A percentile compares a stretch with the other conserved stretches of the same genome.
Conservation (phyloP, 805 yeast genomes). For the Priceomyces fermenticarens region DNA sequence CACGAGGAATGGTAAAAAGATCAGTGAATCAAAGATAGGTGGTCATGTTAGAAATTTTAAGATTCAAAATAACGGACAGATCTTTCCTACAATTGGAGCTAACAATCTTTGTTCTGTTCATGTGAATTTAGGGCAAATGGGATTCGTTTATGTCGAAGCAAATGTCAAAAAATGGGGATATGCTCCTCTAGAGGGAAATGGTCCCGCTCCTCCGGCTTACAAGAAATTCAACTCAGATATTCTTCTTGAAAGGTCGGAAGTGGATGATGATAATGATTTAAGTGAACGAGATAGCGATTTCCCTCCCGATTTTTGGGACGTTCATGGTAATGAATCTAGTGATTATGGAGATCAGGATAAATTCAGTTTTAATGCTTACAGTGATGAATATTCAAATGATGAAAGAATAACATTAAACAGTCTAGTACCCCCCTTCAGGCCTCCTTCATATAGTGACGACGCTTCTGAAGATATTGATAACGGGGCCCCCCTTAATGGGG, state of each 20-base stretch:
- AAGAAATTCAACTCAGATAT: conserved; percentile 77
- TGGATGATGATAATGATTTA: conserved; percentile 48
- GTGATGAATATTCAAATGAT: conserved; percentile 35
- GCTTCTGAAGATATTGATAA: conserved; percentile 2
- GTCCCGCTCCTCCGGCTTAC: conserved; percentile 93
- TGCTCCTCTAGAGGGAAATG: conserved; percentile 84
- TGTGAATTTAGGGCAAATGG: conserved; percentile 85
- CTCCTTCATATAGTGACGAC: conserved; percentile 34
- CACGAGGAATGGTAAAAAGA: conserved; percentile 90
- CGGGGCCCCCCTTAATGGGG: no score
- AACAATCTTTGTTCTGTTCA: conserved; percentile 78
- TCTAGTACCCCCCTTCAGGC: conserved; percentile 29
- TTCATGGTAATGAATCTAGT: conserved; percentile 14
- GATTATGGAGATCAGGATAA: conserved; percentile 22
- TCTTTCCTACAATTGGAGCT: conserved; percentile 90
- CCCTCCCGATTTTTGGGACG: conserved; percentile 57
- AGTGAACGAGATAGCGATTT: conserved; percentile 45
- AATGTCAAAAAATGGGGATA: conserved; percentile 95
- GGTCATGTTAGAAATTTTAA: conserved; percentile 76
- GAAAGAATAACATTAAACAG: conserved; percentile 43
- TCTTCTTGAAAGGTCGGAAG: conserved; percentile 62
- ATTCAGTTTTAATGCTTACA: conserved; percentile 37
- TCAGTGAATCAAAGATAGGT: conserved; percentile 76
- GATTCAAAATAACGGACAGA: conserved; percentile 40
- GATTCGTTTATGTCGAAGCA: conserved; percentile 87